Evolutionary conservation across 345 rosid species (phyloP).

Genomic region (Bretschneidera sinensis): DNA sequence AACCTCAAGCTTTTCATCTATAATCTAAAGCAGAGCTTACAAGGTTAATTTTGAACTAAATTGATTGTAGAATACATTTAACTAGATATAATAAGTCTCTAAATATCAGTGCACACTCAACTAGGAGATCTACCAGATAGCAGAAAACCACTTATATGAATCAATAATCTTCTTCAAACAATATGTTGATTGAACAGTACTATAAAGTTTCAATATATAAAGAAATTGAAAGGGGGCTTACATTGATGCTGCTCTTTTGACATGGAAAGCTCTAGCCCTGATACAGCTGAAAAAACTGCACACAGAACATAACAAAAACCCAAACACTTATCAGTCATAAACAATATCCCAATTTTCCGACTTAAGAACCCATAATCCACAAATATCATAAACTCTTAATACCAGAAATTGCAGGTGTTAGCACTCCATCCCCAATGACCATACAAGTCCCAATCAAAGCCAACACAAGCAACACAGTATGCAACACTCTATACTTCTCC

Average conservation of each 20-base stretch:
- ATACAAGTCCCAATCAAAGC: slow-evolving; percentile 87
- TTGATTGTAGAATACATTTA: background rate
- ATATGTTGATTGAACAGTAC: too few relatives aligned
- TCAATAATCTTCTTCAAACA: too few relatives aligned
- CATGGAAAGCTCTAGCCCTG: slow-evolving; percentile 78
- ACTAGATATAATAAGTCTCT: background rate
- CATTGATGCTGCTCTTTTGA: slow-evolving; percentile 75
- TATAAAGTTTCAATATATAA: background rate
- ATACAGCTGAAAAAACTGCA: slow-evolving; percentile 90
- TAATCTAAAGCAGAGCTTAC: too few relatives aligned
- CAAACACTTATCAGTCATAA: slow-evolving; percentile 7
- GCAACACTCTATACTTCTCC: slow-evolving; percentile 63
- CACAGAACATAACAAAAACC: slow-evolving; percentile 10
- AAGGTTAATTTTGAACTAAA: too few relatives aligned
- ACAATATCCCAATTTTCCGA: background rate
- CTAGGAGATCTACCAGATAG: background rate
- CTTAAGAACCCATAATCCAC: background rate
- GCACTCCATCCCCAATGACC: slow-evolving; percentile 95
- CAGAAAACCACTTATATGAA: background rate
- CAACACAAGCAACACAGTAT: slow-evolving; percentile 63
- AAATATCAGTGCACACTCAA: background rate
- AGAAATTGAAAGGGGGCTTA: slow-evolving; percentile 26
- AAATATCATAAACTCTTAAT: slow-evolving; percentile 1
- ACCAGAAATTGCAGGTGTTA: slow-evolving; percentile 91
- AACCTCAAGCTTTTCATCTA: too few relatives aligned